Evolutionary conservation across 441 rosid genomes (phyloP).

Genomic region (Isatis lusitanica): DNA sequence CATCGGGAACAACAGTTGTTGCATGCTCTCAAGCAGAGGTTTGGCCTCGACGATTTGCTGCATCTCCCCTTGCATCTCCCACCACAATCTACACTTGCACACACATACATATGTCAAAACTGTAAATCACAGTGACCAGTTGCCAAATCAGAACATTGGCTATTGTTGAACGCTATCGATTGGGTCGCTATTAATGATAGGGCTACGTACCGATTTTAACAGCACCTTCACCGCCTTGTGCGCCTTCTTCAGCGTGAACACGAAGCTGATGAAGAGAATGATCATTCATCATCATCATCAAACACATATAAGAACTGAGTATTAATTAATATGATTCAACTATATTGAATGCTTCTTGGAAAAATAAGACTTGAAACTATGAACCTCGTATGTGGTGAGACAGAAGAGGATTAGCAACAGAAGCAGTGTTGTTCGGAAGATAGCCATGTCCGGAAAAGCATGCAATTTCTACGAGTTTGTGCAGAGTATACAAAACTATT

Average conservation of each 20-base stretch:
- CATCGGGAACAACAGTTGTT: conserved; percentile 68
- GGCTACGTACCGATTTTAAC: conserved; percentile 29
- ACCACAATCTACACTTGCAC: conserved; percentile 43
- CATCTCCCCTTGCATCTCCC: conserved; percentile 59
- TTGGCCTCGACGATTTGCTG: conserved; percentile 48
- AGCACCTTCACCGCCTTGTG: conserved; percentile 1
- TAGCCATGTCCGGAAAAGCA: conserved; percentile 16
- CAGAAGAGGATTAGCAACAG: conserved; percentile 24
- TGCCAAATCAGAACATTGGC: not conserved
- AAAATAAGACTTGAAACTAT: not conserved
- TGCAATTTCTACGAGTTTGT: not conserved
- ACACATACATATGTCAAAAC: not conserved
- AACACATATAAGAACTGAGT: not conserved
- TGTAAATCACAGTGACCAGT: not conserved
- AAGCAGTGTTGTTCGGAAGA: conserved; percentile 8
- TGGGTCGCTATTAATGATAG: not conserved
- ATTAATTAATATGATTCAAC: not conserved
- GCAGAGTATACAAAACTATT: not conserved
- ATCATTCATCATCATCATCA: not conserved
- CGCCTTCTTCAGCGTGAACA: conserved; percentile 14
- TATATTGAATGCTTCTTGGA: not conserved
- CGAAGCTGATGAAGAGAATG: conserved; percentile 24
- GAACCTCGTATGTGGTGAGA: conserved; percentile 31
- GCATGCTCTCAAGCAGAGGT: conserved; percentile 66
- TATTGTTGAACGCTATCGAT: not conserved